These are phyloP conservation scores for Scheffersomyces segobiensis DNA, from an alignment of 1,139 yeast species.

Conservation along the genomic window DNA sequence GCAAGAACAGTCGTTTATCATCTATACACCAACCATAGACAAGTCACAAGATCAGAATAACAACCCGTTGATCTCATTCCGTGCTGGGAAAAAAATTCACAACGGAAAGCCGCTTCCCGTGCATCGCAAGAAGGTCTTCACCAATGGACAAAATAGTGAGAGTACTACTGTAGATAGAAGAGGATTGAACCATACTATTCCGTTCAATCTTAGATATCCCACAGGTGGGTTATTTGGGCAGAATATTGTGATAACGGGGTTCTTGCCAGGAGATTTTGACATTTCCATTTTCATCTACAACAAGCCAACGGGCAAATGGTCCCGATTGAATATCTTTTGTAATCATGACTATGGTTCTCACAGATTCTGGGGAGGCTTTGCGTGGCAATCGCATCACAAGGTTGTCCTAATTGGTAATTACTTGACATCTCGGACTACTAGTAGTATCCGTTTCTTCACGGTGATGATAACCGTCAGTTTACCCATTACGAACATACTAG, in stretches of 20 bases:
- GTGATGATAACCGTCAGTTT: conserved; percentile 58
- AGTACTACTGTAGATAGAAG: conserved; percentile 1
- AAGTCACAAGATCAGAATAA: conserved; percentile 13
- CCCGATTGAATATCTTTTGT: conserved; percentile 57
- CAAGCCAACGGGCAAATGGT: conserved; percentile 65
- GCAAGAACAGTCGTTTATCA: conserved; percentile 36
- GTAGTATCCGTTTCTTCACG: conserved; percentile 61
- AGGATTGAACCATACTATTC: conserved; percentile 22
- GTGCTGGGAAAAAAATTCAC: conserved; percentile 35
- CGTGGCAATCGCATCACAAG: conserved; percentile 77
- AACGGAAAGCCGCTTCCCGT: conserved; percentile 33
- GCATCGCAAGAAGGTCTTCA: conserved; percentile 13
- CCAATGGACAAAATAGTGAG: neutral
- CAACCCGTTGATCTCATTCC: conserved; percentile 41
- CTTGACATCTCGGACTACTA: conserved; percentile 47
- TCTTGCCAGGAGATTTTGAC: conserved; percentile 51
- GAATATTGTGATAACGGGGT: conserved; percentile 62
- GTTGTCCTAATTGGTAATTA: conserved; percentile 57
- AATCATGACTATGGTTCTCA: conserved; percentile 57
- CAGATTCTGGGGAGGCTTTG: conserved; percentile 65
- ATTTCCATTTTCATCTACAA: conserved; percentile 61
- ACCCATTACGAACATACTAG: conserved; percentile 63
- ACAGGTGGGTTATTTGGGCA: conserved; percentile 66
- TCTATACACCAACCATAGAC: conserved; percentile 32
- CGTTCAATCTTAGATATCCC: conserved; percentile 51